Conservation (phyloP, 2,329 filamentous ascomycete species). For the Aspergillus cejpii region DNA sequence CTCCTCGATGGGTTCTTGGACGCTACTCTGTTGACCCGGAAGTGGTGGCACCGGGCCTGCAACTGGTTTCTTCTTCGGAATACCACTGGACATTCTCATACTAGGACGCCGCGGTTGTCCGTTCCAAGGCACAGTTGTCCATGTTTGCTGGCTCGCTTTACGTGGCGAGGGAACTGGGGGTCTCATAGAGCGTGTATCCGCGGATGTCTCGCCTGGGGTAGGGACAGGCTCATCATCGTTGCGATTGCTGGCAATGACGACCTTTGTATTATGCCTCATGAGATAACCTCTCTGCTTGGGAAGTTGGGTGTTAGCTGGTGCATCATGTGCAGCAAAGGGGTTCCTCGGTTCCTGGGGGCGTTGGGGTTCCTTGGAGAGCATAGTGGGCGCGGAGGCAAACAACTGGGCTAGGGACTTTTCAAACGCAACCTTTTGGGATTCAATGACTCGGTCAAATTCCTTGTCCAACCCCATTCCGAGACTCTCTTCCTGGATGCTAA, state of each 20-base stretch:
- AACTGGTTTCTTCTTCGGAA: constrained; percentile 54
- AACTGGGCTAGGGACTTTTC: constrained; percentile 39
- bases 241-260: constrained; percentile 78
- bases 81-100: constrained; percentile 52
- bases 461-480: constrained; percentile 79
- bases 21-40: constrained; percentile 80
- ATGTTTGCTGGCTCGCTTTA: constrained; percentile 76
- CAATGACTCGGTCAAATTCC: constrained; percentile 92
- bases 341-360: constrained; percentile 9
- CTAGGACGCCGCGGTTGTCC: constrained; percentile 64
- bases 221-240: constrained; percentile 51
- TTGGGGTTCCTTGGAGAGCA: constrained; percentile 10
- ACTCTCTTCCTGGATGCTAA: constrained; percentile 59
- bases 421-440: constrained; percentile 87
- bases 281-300: constrained; percentile 87
- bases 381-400: constrained; percentile 3
- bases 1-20: constrained; percentile 58
- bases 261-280: constrained; percentile 97
- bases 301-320: constrained; percentile 57
- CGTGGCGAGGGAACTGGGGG: constrained; percentile 67
- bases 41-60: constrained; percentile 69
- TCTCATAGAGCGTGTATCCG: constrained; percentile 44
- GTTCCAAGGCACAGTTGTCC: constrained; percentile 97
- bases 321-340: constrained; percentile 13
- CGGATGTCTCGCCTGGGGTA: constrained; percentile 21